Evolutionary conservation across 2,329 filamentous ascomycete species (phyloP).

Genomic region (Cordyceps cateniannulata): DNA sequence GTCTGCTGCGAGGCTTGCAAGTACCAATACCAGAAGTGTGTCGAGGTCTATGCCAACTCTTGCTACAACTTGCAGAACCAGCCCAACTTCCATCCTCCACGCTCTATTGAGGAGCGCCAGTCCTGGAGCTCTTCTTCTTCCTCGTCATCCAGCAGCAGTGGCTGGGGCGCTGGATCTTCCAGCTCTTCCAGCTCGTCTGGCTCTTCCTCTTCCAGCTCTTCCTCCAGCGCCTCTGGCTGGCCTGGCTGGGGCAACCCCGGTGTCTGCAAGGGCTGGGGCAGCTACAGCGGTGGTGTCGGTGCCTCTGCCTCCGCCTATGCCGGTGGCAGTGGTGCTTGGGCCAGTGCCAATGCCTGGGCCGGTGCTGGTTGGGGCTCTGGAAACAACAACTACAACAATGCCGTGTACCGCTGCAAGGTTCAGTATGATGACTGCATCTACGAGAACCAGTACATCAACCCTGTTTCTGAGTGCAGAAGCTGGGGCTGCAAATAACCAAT

Average conservation of each 20-base stretch:
- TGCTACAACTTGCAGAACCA: slow-evolving; percentile 32
- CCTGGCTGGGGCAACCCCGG: background rate
- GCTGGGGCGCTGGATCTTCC: slow-evolving; percentile 1
- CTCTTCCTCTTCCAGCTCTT: slow-evolving; percentile 1
- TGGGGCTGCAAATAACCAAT: slow-evolving; percentile 22
- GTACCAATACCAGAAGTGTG: slow-evolving; percentile 44
- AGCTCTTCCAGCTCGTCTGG: background rate
- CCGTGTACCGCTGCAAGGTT: slow-evolving; percentile 37
- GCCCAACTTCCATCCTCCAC: slow-evolving; percentile 18
- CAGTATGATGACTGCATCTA: slow-evolving; percentile 44
- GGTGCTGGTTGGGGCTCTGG: slow-evolving; percentile 20
- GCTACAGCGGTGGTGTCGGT: slow-evolving; percentile 8
- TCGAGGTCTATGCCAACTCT: slow-evolving; percentile 41
- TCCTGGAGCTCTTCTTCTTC: background rate
- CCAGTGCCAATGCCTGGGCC: slow-evolving; percentile 7
- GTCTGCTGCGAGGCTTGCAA: slow-evolving; percentile 49
- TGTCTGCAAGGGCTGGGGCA: slow-evolving; percentile 9
- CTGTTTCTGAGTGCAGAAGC: slow-evolving; percentile 32
- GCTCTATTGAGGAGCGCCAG: slow-evolving; percentile 1
- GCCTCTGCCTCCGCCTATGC: slow-evolving; percentile 7
- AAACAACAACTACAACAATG: slow-evolving; percentile 26
- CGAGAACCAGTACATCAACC: slow-evolving; percentile 34
- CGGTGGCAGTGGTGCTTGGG: slow-evolving; percentile 7
- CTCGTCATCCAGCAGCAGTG: background rate
- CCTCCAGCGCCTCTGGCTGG: slow-evolving; percentile 7